Evolutionary conservation across 2,329 filamentous ascomycete genomes (phyloP), one percentile per base, ranked within the genome.

Genomic region (Triangularia verruculosa): DNA sequence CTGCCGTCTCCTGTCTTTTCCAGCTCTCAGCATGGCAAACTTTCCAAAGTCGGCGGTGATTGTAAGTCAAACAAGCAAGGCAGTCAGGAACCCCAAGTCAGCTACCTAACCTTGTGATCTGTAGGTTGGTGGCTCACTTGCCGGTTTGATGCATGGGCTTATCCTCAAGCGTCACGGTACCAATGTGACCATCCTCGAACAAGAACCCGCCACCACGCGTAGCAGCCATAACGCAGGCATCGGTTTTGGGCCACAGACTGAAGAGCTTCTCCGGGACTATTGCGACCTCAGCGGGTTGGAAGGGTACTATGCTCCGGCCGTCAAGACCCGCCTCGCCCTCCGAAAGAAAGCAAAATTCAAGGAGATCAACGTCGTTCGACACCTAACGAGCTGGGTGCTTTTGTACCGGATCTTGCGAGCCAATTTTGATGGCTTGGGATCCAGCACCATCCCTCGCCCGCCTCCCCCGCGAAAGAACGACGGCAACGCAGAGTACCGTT

Each of bases 181-280:
- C 67, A 71, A 72, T 59, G 71, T 76, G 15, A 72, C 66, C 4
- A 74, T 77, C 53, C 71, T 79, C 20, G 76, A 79, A 65, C 74
- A 77, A 54, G 74, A 76, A 3, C 72, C 72, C 1, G 71, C 72
- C 8, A 12, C 51, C 1, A 70, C 77, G 7, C 70, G 77, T n/a
- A 74, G 75, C 64, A 73, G 76, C 54, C 74, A 78, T 71, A 73
- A 76, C 43, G 75, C 78, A 12, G 76, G 78, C n/a, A 72, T 78
- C 22, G 73, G 75, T 3, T 73, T 76, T 8, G 73, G 75, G 3
- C 65, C 67, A 6, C 69, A 75, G 15, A 68, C 72, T 1, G 71
- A 73, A 51, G 61, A 70, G 3, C 77, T 76, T 65, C 74, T 78
- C 59, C 59, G 65, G 9, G 61, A 70, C 13, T 73, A 77, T 59